phyloP scores from a whole-genome alignment of 495 filamentous ascomycete species.

The Podospora sp. region DNA sequence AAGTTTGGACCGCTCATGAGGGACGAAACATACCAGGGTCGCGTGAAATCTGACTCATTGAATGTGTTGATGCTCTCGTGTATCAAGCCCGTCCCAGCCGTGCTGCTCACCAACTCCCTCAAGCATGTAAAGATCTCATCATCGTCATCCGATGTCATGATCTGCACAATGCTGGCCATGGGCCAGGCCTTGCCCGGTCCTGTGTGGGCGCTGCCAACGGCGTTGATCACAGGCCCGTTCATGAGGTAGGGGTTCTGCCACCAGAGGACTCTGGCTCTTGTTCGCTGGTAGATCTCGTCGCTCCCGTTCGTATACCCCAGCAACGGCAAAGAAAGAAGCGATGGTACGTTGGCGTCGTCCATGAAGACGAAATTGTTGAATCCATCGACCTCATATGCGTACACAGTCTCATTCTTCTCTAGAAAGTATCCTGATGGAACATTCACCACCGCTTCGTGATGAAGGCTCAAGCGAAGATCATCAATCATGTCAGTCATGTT shows the following conservation, averaged over 20 bases:
- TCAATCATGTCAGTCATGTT: slow-evolving; percentile 53
- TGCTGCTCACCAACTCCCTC: slow-evolving; percentile 52
- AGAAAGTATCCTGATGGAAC: neutral
- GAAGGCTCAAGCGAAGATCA: slow-evolving; percentile 53
- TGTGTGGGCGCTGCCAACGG: slow-evolving; percentile 59
- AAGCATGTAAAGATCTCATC: slow-evolving; percentile 52
- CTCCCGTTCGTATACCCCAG: slow-evolving; percentile 48
- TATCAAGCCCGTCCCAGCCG: slow-evolving; percentile 60
- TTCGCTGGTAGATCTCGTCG: slow-evolving; percentile 54
- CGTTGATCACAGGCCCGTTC: slow-evolving; percentile 54
- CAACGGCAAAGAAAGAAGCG: slow-evolving; percentile 56
- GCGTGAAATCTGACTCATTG: slow-evolving; percentile 55
- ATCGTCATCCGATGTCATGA: slow-evolving; percentile 46
- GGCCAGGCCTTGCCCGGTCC: slow-evolving; percentile 63
- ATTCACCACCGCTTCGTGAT: slow-evolving; percentile 50
- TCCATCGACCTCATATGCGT: slow-evolving; percentile 65
- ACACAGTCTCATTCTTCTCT: slow-evolving; percentile 42
- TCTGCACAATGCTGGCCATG: slow-evolving; percentile 56
- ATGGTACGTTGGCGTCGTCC: slow-evolving; percentile 67
- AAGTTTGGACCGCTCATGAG: neutral
- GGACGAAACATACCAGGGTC: slow-evolving; percentile 54
- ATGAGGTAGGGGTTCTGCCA: slow-evolving; percentile 59
- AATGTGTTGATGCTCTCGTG: slow-evolving; percentile 63
- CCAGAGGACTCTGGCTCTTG: slow-evolving; percentile 52
- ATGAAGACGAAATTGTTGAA: slow-evolving; percentile 56